A percentile compares a stretch with the other conserved stretches of the same genome.
phyloP scores from a whole-genome alignment of 306 rosid species.

The Acmispon strigosus region DNA sequence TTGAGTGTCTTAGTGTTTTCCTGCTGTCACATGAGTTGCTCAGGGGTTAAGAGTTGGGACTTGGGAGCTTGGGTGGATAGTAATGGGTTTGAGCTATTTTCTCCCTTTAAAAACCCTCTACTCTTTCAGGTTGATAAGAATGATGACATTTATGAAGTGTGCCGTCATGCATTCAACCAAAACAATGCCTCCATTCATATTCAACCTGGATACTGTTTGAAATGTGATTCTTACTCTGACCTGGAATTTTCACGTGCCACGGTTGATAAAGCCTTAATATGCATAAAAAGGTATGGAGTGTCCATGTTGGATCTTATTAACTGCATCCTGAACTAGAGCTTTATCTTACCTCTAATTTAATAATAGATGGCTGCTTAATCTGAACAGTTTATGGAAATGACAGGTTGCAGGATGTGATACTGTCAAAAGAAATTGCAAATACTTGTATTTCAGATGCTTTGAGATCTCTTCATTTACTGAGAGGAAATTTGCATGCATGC shows the following conservation, averaged over 20 bases:
- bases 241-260: constrained; percentile 40
- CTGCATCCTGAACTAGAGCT: neutral
- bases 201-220: constrained; percentile 57
- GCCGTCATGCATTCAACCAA: constrained; percentile 22
- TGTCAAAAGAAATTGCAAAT: constrained; percentile 41
- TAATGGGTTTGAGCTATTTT: neutral
- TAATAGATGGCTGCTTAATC: neutral
- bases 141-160: constrained; percentile 33
- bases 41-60: neutral
- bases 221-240: constrained; percentile 67
- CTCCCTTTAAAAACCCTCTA: neutral
- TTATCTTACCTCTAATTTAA: constrained; percentile 3
- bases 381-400: constrained; percentile 1
- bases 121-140: constrained; percentile 39
- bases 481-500: constrained; percentile 62
- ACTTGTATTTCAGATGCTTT: constrained; percentile 42
- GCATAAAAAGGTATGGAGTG: constrained; percentile 42
- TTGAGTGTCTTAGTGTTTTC: neutral
- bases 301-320: constrained; percentile 5
- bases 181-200: constrained; percentile 19
- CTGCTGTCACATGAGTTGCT: constrained; percentile 2
- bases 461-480: constrained; percentile 47
- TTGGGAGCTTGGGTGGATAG: neutral
- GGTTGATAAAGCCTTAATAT: constrained; percentile 43
- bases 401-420: constrained; percentile 63